A percentile compares a stretch with the other conserved stretches of the same genome.
Conservation (phyloP, 257 asterid species). For the Dorcoceras hygrometricum region DNA sequence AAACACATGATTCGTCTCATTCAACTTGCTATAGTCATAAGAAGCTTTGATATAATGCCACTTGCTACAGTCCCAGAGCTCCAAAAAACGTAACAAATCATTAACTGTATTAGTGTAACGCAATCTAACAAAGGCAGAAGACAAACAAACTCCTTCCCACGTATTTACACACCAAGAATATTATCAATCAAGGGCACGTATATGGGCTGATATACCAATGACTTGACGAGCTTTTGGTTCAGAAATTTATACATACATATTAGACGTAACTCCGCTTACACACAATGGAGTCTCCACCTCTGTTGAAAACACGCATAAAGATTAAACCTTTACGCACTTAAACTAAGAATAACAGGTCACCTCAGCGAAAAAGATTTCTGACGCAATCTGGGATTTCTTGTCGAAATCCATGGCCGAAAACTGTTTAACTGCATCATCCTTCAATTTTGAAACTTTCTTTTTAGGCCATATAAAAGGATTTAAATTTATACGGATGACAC, state of each 20-base stretch:
- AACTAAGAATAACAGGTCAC: constrained; percentile 31
- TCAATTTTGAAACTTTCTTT: background rate
- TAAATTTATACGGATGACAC: constrained; percentile 10
- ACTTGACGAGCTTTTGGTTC: constrained; percentile 17
- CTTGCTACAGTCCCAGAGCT: constrained; percentile 18
- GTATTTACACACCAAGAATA: background rate
- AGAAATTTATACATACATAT: constrained; percentile 37
- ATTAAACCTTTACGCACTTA: constrained; percentile 23
- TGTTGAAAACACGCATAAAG: constrained; percentile 8
- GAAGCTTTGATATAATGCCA: background rate
- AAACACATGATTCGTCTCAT: background rate
- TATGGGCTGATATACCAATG: constrained; percentile 13
- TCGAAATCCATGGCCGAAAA: constrained; percentile 47
- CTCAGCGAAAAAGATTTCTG: constrained; percentile 41
- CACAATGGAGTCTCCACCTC: constrained; percentile 15
- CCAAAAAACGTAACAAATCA: background rate
- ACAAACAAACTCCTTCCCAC: background rate
- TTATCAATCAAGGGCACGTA: background rate
- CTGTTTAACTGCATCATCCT: constrained; percentile 68
- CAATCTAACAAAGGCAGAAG: constrained; percentile 6
- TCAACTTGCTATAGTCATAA: background rate
- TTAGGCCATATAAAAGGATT: background rate
- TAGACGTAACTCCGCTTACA: constrained; percentile 23
- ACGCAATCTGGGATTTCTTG: constrained; percentile 34
- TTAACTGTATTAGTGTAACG: constrained; percentile 3